Percentiles rank a stretch among this genome's conserved stretches.
Evolutionary conservation across 164 flowering plant genomes (phyloP).

Genomic region (Cinnamomum chago): DNA sequence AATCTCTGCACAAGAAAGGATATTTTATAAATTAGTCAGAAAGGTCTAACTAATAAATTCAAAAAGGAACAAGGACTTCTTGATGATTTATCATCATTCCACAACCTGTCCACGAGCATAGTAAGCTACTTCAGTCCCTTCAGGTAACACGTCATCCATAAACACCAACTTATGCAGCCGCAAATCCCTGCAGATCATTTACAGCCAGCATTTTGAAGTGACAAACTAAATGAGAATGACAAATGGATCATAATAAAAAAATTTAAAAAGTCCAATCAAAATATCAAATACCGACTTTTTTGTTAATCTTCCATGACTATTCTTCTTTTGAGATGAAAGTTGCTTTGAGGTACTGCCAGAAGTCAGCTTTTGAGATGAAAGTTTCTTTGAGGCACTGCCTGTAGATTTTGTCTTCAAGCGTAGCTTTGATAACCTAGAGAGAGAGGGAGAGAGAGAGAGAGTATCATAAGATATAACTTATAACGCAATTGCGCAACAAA

Average conservation of each 20-base stretch:
- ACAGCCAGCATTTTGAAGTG: constrained; percentile 6
- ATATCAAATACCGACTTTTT: constrained; percentile 51
- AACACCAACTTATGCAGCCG: constrained; percentile 77
- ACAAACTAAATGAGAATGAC: background rate
- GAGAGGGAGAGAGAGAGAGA: background rate
- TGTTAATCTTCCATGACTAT: constrained; percentile 59
- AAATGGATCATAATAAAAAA: background rate
- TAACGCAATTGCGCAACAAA: background rate
- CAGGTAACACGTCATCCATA: constrained; percentile 61
- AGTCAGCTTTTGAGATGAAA: constrained; percentile 7
- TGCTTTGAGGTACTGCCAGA: background rate
- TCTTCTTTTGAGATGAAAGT: constrained; percentile 14
- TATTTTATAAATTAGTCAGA: constrained; percentile 4
- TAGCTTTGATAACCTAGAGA: constrained; percentile 7
- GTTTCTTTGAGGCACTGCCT: constrained; percentile 19
- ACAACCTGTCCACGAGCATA: constrained; percentile 66
- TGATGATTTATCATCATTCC: constrained; percentile 3
- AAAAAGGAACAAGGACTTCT: background rate
- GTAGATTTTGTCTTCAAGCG: constrained; percentile 16
- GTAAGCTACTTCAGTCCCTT: constrained; percentile 83
- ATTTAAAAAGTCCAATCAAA: background rate
- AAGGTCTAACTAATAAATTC: background rate
- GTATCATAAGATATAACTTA: background rate
- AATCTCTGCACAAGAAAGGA: constrained; percentile 43
- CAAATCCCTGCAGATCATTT: constrained; percentile 49